A percentile compares a stretch with the other conserved stretches of the same genome.
Evolutionary conservation across 306 rosid species (phyloP).

Genomic region (Ochetophila trinervis): DNA sequence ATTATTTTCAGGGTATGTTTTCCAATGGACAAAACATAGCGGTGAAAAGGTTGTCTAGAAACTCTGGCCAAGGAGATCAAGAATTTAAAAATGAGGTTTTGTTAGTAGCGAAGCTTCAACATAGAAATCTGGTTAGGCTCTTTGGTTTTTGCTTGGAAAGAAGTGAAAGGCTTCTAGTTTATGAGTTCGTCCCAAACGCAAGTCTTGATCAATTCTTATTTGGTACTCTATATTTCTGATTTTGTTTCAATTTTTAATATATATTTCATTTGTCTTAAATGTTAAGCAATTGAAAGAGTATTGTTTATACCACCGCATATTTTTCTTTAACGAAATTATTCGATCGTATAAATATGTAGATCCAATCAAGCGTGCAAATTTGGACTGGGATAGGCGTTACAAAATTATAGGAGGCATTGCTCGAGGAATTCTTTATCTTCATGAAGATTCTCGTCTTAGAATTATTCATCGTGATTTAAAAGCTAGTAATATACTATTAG

Average conservation of each 20-base stretch:
- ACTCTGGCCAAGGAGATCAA: conserved; percentile 27
- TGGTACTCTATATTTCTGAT: background rate
- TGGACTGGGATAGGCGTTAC: conserved; percentile 40
- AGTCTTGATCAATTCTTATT: conserved; percentile 17
- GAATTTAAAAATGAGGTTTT: conserved; percentile 19
- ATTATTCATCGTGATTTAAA: conserved; percentile 47
- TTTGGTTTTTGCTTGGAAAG: conserved; percentile 31
- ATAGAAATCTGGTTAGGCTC: conserved; percentile 19
- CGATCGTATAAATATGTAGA: conserved; percentile 18
- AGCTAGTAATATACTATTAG: conserved; percentile 38
- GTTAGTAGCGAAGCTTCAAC: conserved; percentile 15
- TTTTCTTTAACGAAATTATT: background rate
- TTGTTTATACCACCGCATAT: background rate
- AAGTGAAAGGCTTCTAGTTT: conserved; percentile 19
- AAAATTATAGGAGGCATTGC: conserved; percentile 40
- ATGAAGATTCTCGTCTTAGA: conserved; percentile 44
- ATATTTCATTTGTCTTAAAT: background rate
- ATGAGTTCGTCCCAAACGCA: conserved; percentile 17
- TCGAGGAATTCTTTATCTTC: conserved; percentile 43
- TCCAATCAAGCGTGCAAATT: background rate
- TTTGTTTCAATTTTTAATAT: background rate
- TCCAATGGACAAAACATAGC: conserved; percentile 15
- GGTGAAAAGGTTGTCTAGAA: conserved; percentile 27
- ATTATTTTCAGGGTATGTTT: conserved; percentile 13
- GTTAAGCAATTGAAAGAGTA: background rate